A percentile compares a stretch with the other conserved stretches of the same genome.
These are phyloP conservation scores for Boletus subparvulus DNA, from an alignment of 768 basidiomycete genomes.

Conservation along the genomic window DNA sequence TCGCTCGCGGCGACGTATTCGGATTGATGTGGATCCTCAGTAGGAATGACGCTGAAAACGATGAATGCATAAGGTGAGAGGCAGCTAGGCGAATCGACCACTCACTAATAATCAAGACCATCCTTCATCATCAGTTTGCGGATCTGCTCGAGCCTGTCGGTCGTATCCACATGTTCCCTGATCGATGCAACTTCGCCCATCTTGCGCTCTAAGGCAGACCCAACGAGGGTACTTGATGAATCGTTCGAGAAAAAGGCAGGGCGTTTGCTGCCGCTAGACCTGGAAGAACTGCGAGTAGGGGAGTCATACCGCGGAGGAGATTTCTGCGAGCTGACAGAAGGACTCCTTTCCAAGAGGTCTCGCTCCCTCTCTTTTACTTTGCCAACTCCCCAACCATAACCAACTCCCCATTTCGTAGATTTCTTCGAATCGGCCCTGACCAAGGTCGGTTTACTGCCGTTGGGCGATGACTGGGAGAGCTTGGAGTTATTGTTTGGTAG, in stretches of 20 bases:
- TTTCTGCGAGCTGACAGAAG: slow-evolving; percentile 39
- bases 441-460: slow-evolving; percentile 41
- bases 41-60: slow-evolving; percentile 62
- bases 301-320: slow-evolving; percentile 35
- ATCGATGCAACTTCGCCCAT: slow-evolving; percentile 59
- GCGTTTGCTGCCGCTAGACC: slow-evolving; percentile 41
- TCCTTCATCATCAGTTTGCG: slow-evolving; percentile 68
- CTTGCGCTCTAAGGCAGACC: slow-evolving; percentile 70
- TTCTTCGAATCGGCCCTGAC: slow-evolving; percentile 58
- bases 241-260: slow-evolving; percentile 53
- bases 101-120: slow-evolving; percentile 74
- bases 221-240: slow-evolving; percentile 72
- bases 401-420: slow-evolving; percentile 64
- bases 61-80: slow-evolving; percentile 8
- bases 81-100: slow-evolving; percentile 13
- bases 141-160: slow-evolving; percentile 57
- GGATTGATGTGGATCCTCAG: slow-evolving; percentile 80
- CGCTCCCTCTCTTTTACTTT: slow-evolving; percentile 49
- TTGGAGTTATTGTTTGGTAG: slow-evolving; percentile 37
- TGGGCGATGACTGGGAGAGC: slow-evolving; percentile 41
- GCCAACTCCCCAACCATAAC: slow-evolving; percentile 72
- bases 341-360: slow-evolving; percentile 34
- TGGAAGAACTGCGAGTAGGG: slow-evolving; percentile 38
- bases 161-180: slow-evolving; percentile 54
- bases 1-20: slow-evolving; percentile 79